Percentiles rank a stretch among this genome's conserved stretches.
These are phyloP conservation scores for Tricholomella constricta DNA, from an alignment of 768 basidiomycete species.

Conservation along the genomic window DNA sequence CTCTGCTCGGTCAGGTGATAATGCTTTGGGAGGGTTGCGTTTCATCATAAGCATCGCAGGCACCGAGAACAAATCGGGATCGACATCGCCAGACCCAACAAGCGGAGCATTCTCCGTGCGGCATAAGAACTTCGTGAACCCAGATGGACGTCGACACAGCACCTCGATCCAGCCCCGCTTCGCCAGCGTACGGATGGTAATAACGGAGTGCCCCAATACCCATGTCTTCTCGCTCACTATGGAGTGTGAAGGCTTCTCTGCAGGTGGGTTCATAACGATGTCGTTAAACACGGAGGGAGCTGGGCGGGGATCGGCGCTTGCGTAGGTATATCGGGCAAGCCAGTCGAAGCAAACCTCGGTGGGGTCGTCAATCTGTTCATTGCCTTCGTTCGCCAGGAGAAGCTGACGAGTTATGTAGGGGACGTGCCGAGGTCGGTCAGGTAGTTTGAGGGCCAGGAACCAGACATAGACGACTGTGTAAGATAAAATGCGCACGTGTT, in stretches of 20 bases:
- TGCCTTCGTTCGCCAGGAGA: slow-evolving; percentile 80
- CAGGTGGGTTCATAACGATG: slow-evolving; percentile 66
- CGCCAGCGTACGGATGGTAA: slow-evolving; percentile 76
- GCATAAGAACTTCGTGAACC: slow-evolving; percentile 82
- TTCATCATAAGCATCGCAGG: slow-evolving; percentile 77
- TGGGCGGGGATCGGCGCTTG: slow-evolving; percentile 90
- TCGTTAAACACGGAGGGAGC: slow-evolving; percentile 77
- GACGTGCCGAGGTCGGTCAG: slow-evolving; percentile 79
- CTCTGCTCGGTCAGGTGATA: slow-evolving; percentile 27
- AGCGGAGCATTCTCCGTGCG: slow-evolving; percentile 88
- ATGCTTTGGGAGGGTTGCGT: slow-evolving; percentile 42
- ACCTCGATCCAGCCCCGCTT: slow-evolving; percentile 90
- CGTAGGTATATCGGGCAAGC: slow-evolving; percentile 93
- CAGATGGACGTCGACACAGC: slow-evolving; percentile 82
- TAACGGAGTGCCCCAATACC: slow-evolving; percentile 80
- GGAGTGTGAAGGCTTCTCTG: slow-evolving; percentile 37
- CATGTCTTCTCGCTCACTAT: slow-evolving; percentile 70
- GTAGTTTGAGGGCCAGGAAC: slow-evolving; percentile 87
- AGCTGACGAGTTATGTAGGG: slow-evolving; percentile 87
- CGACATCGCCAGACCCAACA: slow-evolving; percentile 81
- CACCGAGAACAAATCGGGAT: slow-evolving; percentile 73
- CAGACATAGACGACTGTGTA: slow-evolving; percentile 92
- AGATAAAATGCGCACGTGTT: slow-evolving; percentile 87
- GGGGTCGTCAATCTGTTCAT: slow-evolving; percentile 75
- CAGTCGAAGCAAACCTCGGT: slow-evolving; percentile 98